Evolutionary conservation across 441 rosid genomes (phyloP), one percentile per base, ranked within the genome.

Genomic region (Euphorbia celastroides): DNA sequence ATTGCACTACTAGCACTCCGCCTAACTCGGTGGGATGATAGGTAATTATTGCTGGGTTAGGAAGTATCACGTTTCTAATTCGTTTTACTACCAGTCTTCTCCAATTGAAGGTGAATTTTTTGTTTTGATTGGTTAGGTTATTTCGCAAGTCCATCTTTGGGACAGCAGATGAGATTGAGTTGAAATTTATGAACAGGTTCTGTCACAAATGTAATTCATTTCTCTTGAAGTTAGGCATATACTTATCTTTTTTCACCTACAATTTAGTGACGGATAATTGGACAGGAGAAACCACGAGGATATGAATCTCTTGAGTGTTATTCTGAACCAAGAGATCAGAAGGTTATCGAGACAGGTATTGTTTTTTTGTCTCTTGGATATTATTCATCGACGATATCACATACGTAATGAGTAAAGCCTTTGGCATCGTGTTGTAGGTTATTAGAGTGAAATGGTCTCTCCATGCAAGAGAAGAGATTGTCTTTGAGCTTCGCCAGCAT

Each of bases 361-460:
- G 19, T 19, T 63, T 28, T 62, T 41, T 36, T 51, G 57, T 30
- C 17, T 32, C 16, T 60, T 38, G 48, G 64, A 3, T 10, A 42
- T 5, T 42, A 42, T 5, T 41, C 12, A 11, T 44, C n/a, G n/a
- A n/a, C n/a, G n/a, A n/a, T n/a, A n/a, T n/a, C n/a, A n/a, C 17
- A 13, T 42, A 42, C 48, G 11, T 42, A 10, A 42, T 17, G 14
- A 42, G 48, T 42, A 9, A 31, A 54, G 62, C 2, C 27, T 0
- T 11, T 13, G 68, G 58, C 28, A 23, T 68, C 46, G 56, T 27
- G 41, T 70, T 64, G 63, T 79, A 91, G 97, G 96, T 88, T 70
- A 91, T 94, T 62, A 81, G 99, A 78, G 99, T 94, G 75, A 94
- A 94, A 79, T 94, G 99, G 97, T 91, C 99, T 8, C 96, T 94